Evolutionary conservation across 1,284 basidiomycete species (phyloP).

Genomic region (Rhodotorula sp.): DNA sequence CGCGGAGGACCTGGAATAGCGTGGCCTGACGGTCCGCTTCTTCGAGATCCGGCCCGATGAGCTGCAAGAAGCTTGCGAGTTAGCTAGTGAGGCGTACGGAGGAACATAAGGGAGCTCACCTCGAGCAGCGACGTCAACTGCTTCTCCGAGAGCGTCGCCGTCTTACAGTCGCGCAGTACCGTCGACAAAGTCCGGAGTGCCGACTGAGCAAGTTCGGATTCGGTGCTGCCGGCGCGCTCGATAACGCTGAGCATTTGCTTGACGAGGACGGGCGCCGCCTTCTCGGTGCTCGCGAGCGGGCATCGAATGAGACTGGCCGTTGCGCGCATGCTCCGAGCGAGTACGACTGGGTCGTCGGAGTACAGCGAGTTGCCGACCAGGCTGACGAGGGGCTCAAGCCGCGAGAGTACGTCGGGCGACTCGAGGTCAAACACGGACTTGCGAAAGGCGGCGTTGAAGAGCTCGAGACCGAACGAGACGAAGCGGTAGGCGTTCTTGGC

Average conservation of each 20-base stretch:
- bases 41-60: conserved; percentile 88
- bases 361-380: conserved; percentile 92
- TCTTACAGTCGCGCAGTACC: conserved; percentile 78
- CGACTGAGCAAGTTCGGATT: conserved; percentile 84
- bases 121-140: conserved; percentile 74
- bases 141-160: conserved; percentile 78
- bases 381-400: conserved; percentile 80
- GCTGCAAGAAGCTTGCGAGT: conserved; percentile 56
- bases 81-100: background rate
- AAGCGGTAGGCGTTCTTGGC: conserved; percentile 82
- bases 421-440: conserved; percentile 82
- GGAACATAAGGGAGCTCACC: background rate
- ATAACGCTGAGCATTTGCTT: conserved; percentile 83
- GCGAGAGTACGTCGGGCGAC: conserved; percentile 64
- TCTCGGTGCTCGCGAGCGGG: conserved; percentile 72
- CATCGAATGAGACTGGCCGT: conserved; percentile 79
- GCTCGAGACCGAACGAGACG: conserved; percentile 85
- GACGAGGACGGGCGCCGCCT: conserved; percentile 78
- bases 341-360: conserved; percentile 72
- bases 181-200: conserved; percentile 82
- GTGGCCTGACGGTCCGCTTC: conserved; percentile 82
- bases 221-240: conserved; percentile 77
- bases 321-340: conserved; percentile 77
- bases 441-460: conserved; percentile 83
- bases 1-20: conserved; percentile 86